These are phyloP conservation scores for Apiotrichum laibachii DNA, from an alignment of 1,284 basidiomycete species.

Conservation along the genomic window DNA sequence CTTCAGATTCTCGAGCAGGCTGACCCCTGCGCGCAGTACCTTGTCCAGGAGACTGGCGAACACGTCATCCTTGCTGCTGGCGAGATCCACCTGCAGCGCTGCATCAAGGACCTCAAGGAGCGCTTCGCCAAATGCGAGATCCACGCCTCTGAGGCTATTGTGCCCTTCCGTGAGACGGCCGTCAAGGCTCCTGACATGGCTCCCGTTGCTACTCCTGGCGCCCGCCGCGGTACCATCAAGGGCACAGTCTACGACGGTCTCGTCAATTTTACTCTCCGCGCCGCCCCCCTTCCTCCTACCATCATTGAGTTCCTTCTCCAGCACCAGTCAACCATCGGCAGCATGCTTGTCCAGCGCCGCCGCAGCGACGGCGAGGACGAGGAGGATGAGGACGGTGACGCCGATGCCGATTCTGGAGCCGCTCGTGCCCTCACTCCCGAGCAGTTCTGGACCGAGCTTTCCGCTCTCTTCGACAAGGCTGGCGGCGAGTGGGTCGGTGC, in stretches of 20 bases:
- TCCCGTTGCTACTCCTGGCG: conserved; percentile 70
- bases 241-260: conserved; percentile 67
- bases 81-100: conserved; percentile 95
- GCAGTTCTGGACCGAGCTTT: conserved; percentile 76
- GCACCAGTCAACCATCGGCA: conserved; percentile 55
- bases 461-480: conserved; percentile 63
- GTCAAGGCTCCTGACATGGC: conserved; percentile 82
- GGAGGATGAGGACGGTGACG: conserved; percentile 32
- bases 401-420: conserved; percentile 51
- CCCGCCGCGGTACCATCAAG: conserved; percentile 73
- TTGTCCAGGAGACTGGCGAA: conserved; percentile 95
- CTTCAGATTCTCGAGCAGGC: conserved; percentile 88
- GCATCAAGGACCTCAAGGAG: conserved; percentile 90
- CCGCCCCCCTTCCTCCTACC: conserved; percentile 68
- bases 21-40: conserved; percentile 95
- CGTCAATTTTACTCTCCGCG: conserved; percentile 80
- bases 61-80: conserved; percentile 96
- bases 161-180: conserved; percentile 95
- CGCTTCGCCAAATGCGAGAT: conserved; percentile 91
- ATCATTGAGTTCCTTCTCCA: conserved; percentile 73
- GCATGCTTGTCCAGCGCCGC: conserved; percentile 44
- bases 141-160: conserved; percentile 90
- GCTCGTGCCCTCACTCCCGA: conserved; percentile 60
- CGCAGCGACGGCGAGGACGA: conserved; percentile 23
- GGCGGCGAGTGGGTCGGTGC: conserved; percentile 80